A percentile compares a stretch with the other conserved stretches of the same genome.
Evolutionary conservation across 1,139 yeast species (phyloP).

Genomic region (Candida sp.): DNA sequence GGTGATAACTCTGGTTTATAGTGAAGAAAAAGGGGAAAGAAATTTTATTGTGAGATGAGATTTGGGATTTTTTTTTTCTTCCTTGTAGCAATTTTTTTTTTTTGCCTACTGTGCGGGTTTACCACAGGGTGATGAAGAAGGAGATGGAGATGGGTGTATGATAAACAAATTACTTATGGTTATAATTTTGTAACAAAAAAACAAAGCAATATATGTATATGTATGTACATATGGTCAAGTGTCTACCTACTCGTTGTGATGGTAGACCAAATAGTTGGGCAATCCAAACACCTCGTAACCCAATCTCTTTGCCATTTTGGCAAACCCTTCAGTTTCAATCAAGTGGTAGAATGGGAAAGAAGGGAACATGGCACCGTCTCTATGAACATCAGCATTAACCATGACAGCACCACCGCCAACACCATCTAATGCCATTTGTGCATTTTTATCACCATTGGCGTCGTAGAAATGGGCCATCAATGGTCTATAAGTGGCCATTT

Average conservation of each 20-base stretch:
- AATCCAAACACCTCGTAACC: conserved; percentile 92
- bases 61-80: conserved; percentile 3
- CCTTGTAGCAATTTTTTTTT: conserved; percentile 1
- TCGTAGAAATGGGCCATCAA: conserved; percentile 91
- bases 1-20: neutral
- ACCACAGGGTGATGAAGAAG: too few species aligned
- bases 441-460: conserved; percentile 57
- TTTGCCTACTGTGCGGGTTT: neutral
- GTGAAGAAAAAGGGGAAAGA: neutral
- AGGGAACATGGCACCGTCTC: conserved; percentile 99
- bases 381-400: conserved; percentile 96
- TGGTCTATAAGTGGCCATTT: conserved; percentile 94
- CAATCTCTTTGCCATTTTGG: conserved; percentile 95
- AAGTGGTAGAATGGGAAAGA: conserved; percentile 96
- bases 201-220: neutral
- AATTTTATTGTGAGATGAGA: neutral
- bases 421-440: conserved; percentile 88
- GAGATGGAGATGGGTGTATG: too few species aligned
- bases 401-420: conserved; percentile 97
- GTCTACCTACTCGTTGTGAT: conserved; percentile 60
- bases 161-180: too few species aligned
- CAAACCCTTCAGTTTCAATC: conserved; percentile 98
- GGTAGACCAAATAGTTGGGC: conserved; percentile 94
- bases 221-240: too few species aligned
- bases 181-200: neutral